Evolutionary conservation across 306 rosid species (phyloP), one percentile per base, ranked within the genome.

Genomic region (Dalbergia cochinchinensis): DNA sequence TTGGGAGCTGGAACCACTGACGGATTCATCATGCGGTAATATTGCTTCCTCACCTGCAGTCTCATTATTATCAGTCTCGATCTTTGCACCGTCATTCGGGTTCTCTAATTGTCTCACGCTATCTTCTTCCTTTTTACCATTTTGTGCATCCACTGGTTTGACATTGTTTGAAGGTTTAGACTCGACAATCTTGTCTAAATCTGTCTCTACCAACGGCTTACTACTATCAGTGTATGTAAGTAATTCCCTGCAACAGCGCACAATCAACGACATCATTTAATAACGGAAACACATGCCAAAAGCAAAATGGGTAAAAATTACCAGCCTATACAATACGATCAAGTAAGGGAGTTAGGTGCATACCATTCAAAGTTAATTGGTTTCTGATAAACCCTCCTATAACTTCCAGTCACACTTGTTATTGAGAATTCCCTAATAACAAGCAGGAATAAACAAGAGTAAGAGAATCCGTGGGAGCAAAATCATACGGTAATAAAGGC

Each of bases 351-450:
- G 39, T 33, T 51, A 33, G 45, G 78, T 79, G 80, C n/a, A 12
- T 85, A 95, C 98, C 98, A 91, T 78, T 91, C 93, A 26, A 90
- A 95, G 86, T 93, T 82, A 60, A 83, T 54, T 35, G 98, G 98
- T 68, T 87, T 93, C 84, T 93, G 97, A 64, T 93, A 93, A 78
- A 91, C 97, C 79, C 86, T 89, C 85, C 99, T 88, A 74, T 91
- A 95, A 80, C 98, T 85, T 82, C 98, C 99, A 20, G 96, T 95
- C 90, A 95, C 71, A 75, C 80, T 86, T 19, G 98, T 88, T 74
- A 95, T 91, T 16, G 99, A 95, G 85, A 95, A 95, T 85, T 95
- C 99, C 94, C 98, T 95, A 7, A 64, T 75, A 76, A 81, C 71
- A 69, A 70, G 20, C 39, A 70, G 48, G 70, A 74, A 69, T 45